Percentiles rank a stretch among this genome's conserved stretches.
These are phyloP conservation scores for Adenanthera pavonina DNA, from an alignment of 306 rosid species.

Conservation along the genomic window DNA sequence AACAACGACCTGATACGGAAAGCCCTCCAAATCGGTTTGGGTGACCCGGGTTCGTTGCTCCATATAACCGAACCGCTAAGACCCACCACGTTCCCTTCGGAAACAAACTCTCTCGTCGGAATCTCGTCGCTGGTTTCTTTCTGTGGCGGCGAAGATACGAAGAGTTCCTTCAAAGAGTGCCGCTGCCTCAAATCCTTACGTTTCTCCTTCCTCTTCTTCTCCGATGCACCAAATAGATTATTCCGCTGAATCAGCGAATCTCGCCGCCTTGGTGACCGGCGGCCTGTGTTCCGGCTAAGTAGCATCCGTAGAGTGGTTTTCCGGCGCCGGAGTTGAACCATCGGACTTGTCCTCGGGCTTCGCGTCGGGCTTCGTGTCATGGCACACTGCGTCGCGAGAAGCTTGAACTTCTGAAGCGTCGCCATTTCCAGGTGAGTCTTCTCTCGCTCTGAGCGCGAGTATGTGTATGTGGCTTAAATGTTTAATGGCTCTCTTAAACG, in stretches of 20 bases:
- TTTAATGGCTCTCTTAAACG: neutral
- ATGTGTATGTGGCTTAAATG: neutral
- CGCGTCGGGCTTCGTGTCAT: slow-evolving; percentile 60
- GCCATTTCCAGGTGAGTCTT: slow-evolving; percentile 52
- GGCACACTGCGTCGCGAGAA: slow-evolving; percentile 67
- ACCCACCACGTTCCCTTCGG: neutral
- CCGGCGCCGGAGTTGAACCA: slow-evolving; percentile 66
- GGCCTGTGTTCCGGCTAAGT: slow-evolving; percentile 48
- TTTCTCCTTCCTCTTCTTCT: slow-evolving; percentile 10
- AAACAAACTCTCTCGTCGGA: neutral
- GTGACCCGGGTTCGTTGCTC: slow-evolving; percentile 47
- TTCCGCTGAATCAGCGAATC: slow-evolving; percentile 23
- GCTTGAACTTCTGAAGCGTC: slow-evolving; percentile 70
- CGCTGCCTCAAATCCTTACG: slow-evolving; percentile 42
- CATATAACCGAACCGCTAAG: slow-evolving; percentile 25
- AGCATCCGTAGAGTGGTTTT: slow-evolving; percentile 66
- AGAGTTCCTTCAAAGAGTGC: slow-evolving; percentile 63
- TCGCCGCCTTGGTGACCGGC: slow-evolving; percentile 43
- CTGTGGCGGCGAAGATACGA: slow-evolving; percentile 58
- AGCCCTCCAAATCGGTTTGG: slow-evolving; percentile 57
- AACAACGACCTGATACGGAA: slow-evolving; percentile 58
- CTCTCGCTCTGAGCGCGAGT: neutral
- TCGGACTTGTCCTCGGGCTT: slow-evolving; percentile 65
- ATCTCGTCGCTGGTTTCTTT: slow-evolving; percentile 25
- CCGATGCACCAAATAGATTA: slow-evolving; percentile 7